A percentile compares a stretch with the other conserved stretches of the same genome.
These are phyloP conservation scores for Nepenthes mirabilis DNA, from an alignment of 148 eudicot species.

Conservation along the genomic window DNA sequence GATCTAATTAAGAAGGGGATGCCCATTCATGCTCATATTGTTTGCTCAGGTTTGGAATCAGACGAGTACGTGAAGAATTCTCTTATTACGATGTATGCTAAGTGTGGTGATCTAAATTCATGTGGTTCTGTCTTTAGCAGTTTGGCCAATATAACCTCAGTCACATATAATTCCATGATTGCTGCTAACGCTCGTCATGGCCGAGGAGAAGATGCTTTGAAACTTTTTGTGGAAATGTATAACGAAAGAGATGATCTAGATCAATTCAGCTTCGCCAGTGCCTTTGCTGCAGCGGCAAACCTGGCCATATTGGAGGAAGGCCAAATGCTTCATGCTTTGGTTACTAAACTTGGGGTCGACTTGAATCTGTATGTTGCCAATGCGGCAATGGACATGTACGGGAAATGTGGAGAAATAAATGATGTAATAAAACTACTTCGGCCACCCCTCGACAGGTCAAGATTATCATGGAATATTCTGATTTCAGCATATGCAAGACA, in stretches of 20 bases:
- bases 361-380: conserved; percentile 31
- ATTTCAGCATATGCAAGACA: conserved; percentile 62
- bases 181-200: conserved; percentile 71
- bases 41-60: conserved; percentile 38
- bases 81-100: conserved; percentile 76
- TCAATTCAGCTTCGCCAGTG: conserved; percentile 63
- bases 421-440: conserved; percentile 56
- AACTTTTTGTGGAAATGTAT: conserved; percentile 42
- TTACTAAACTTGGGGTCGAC: conserved; percentile 48
- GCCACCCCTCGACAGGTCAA: conserved; percentile 27
- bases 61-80: conserved; percentile 69
- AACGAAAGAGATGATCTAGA: conserved; percentile 33
- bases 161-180: conserved; percentile 63
- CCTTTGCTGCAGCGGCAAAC: conserved; percentile 61
- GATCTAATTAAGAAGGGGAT: conserved; percentile 34
- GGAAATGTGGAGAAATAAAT: conserved; percentile 65
- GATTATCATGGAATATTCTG: conserved; percentile 63
- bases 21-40: conserved; percentile 48
- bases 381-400: conserved; percentile 74
- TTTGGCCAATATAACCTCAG: conserved; percentile 29
- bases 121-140: conserved; percentile 33
- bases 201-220: conserved; percentile 53
- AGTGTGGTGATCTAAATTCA: conserved; percentile 63
- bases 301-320: conserved; percentile 67
- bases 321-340: conserved; percentile 46